Percentiles rank a stretch among this genome's conserved stretches.
phyloP scores from a whole-genome alignment of 2,329 filamentous ascomycete species.

The Phialophora expanda region DNA sequence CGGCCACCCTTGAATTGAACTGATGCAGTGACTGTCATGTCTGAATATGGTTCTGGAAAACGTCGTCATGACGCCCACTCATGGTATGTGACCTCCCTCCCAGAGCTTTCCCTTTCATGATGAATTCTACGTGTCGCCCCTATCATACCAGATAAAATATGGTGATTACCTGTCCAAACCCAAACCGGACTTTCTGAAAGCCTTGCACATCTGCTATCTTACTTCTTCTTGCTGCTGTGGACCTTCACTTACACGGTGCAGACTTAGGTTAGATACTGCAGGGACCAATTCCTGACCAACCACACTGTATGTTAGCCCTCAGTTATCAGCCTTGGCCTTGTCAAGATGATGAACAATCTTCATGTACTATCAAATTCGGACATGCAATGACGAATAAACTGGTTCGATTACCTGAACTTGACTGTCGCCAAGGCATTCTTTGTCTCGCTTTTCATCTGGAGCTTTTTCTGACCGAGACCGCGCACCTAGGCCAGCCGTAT shows the following conservation, averaged over 20 bases:
- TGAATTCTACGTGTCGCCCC: slow-evolving; percentile 67
- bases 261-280: not conserved
- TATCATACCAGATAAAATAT: slow-evolving; percentile 59
- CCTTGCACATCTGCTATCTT: not conserved
- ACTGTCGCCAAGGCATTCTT: not conserved
- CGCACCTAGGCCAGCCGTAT: not conserved
- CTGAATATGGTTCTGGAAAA: not conserved
- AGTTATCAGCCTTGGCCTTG: slow-evolving; percentile 12
- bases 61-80: not conserved
- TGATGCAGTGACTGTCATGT: not conserved
- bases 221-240: not conserved
- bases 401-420: slow-evolving; percentile 56
- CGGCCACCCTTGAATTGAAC: not conserved
- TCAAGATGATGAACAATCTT: slow-evolving; percentile 51
- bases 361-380: slow-evolving; percentile 58
- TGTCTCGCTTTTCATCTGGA: slow-evolving; percentile 8
- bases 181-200: slow-evolving; percentile 60
- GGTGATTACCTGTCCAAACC: slow-evolving; percentile 66
- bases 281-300: not conserved
- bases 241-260: slow-evolving; percentile 14
- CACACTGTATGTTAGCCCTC: slow-evolving; percentile 4
- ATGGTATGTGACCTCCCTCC: slow-evolving; percentile 15
- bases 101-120: slow-evolving; percentile 49
- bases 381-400: slow-evolving; percentile 51
- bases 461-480: slow-evolving; percentile 5